phyloP scores from a whole-genome alignment of 2,329 filamentous ascomycete species.

The Trichoderma afroharzianum region DNA sequence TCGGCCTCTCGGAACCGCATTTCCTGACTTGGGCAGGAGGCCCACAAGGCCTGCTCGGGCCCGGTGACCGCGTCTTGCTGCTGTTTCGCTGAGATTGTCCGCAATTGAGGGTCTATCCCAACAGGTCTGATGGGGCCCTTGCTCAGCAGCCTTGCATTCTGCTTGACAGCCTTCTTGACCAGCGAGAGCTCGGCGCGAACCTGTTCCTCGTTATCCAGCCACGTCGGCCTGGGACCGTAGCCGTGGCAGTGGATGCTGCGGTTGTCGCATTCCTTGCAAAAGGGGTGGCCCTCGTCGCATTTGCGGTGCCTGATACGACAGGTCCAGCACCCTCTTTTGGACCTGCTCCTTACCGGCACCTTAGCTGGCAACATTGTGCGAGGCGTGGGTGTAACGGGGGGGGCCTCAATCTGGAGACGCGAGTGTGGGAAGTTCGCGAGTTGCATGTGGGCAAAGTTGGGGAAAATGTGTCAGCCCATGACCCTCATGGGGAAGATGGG shows the following conservation, averaged over 20 bases:
- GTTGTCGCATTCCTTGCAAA: conserved; percentile 11
- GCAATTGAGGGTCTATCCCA: not conserved
- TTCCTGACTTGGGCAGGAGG: conserved; percentile 10
- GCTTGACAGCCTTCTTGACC: conserved; percentile 9
- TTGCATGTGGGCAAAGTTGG: conserved; percentile 13
- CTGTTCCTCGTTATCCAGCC: conserved; percentile 5
- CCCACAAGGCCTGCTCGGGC: conserved; percentile 4
- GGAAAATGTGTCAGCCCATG: conserved; percentile 15
- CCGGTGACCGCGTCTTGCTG: not conserved
- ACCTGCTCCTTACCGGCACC: conserved; percentile 6
- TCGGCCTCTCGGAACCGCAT: conserved; percentile 11
- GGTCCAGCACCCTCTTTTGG: conserved; percentile 14
- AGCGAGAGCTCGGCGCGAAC: conserved; percentile 13
- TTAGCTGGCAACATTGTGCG: not conserved
- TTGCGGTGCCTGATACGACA: conserved; percentile 14
- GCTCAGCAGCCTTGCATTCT: conserved; percentile 3
- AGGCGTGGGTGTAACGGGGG: not conserved
- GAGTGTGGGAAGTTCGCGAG: conserved; percentile 9
- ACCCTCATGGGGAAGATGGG: not conserved
- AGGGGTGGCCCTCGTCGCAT: conserved; percentile 8
- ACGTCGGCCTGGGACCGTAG: conserved; percentile 1
- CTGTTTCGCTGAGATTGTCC: not conserved
- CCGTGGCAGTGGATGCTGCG: conserved; percentile 13
- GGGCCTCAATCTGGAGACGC: not conserved
- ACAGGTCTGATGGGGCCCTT: not conserved